Base-by-base conservation (phyloP, 2,329 filamentous ascomycete species). In the Xylariaceae sp. region DNA sequence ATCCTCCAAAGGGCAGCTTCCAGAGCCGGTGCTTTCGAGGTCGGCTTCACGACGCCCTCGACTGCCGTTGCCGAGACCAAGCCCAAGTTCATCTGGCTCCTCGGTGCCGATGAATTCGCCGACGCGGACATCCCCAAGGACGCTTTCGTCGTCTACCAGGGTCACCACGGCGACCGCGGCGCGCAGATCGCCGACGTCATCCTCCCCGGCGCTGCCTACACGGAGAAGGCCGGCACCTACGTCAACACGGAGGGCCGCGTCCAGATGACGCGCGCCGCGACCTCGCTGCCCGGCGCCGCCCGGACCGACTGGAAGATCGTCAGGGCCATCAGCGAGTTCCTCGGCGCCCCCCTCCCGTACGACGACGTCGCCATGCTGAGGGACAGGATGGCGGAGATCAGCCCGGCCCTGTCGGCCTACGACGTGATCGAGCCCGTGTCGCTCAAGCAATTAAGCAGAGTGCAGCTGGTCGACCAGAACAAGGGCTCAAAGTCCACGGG, bases 231-330 rank as follows among this genome's bases (percentile, higher is more conserved):
- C 16, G 89, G 80, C 39, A 98, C 92, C 28, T 98, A 94, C 56
- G 77, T 98, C 65, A 98, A 96, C 76, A 96, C 92, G 0, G 92
- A 98, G 64, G 92, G 92, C 36, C 85, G 92, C 51, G 87, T 92
- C 15, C 92, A 98, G 67, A 83, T 94, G 70, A 92, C 85, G 34
- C 84, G 92, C 46, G 82, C 86, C 30, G 92, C 92, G 19, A 93
- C 88, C 23, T 84, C 83, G 29, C 72, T 94, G 45, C 86, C 88
- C 16, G 92, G 92, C 39, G 92, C 88, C 33, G 79, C 90, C 36
- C 79, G 92, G 55, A 90, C 92, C 44, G 92, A 98, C 67, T 98
- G 92, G 92, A 98, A 96, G 77, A 96, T 98, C 54, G 80, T 98
- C 50, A 86, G 92, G 45, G 92, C 92, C 13, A 79, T 75, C 36